Conservation (phyloP, 208 protist species). For the Acanthamoeba healyi region DNA sequence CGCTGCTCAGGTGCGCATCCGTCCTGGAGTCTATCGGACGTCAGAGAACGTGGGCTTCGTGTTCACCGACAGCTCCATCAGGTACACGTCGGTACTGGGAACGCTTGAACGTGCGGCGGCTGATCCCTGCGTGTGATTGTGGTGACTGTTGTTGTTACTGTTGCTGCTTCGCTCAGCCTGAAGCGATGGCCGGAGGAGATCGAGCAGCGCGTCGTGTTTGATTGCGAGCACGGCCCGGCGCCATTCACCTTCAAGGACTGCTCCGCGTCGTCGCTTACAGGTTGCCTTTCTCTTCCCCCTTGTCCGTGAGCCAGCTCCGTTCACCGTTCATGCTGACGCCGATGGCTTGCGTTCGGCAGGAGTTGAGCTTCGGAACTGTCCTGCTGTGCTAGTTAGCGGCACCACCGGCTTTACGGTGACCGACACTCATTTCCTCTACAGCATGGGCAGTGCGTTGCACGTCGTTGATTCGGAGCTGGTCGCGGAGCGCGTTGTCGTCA, state of each 20-base stretch:
- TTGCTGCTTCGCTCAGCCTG: neutral
- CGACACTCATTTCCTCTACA: neutral
- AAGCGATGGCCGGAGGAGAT: slow-evolving; percentile 30
- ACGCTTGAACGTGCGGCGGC: neutral
- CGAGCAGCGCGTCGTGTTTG: neutral
- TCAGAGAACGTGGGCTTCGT: slow-evolving; percentile 4
- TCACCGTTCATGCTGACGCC: too few species aligned
- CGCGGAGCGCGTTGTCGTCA: neutral
- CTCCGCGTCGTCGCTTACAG: slow-evolving; percentile 7
- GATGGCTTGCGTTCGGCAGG: neutral
- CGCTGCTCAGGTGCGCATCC: slow-evolving; percentile 9
- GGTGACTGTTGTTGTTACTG: neutral
- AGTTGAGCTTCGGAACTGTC: neutral
- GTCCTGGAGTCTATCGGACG: neutral
- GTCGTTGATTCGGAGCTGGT: neutral
- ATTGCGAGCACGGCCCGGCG: slow-evolving; percentile 28
- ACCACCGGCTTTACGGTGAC: neutral
- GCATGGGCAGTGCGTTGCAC: neutral
- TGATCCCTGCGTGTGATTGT: too few species aligned
- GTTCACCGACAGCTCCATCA: slow-evolving; percentile 57
- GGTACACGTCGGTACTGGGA: neutral
- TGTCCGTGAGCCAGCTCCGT: neutral
- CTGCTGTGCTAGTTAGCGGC: neutral
- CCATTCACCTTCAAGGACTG: slow-evolving; percentile 50
- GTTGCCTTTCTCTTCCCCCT: neutral